phyloP scores from a whole-genome alignment of 176 grass and related monocot genomes.

The Saccharum spontaneum region DNA sequence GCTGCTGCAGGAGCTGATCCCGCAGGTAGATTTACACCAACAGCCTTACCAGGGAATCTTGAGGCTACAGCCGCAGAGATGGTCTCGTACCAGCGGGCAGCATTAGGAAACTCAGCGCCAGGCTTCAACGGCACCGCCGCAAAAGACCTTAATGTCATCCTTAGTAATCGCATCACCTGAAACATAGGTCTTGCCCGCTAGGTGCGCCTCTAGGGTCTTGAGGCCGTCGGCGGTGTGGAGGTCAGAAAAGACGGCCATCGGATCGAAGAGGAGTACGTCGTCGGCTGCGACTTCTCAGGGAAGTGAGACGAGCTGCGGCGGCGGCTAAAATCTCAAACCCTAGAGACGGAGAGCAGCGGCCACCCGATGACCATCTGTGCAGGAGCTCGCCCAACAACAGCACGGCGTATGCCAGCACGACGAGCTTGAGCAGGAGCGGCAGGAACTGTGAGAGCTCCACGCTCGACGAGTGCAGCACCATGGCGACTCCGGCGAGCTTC shows the following conservation, averaged over 20 bases:
- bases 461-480: slow-evolving; percentile 57
- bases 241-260: slow-evolving; percentile 83
- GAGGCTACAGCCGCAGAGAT: no score
- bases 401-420: slow-evolving; percentile 56
- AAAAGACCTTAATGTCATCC: no score
- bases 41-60: slow-evolving; percentile 74
- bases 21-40: slow-evolving; percentile 62
- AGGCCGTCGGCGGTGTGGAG: slow-evolving; percentile 71
- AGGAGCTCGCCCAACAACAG: slow-evolving; percentile 68
- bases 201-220: slow-evolving; percentile 67
- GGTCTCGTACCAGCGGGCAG: no score
- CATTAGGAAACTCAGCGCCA: no score
- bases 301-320: slow-evolving; percentile 16
- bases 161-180: slow-evolving; percentile 18
- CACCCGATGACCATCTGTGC: slow-evolving; percentile 43
- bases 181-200: slow-evolving; percentile 76
- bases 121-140: no score
- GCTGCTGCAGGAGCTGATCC: slow-evolving; percentile 34
- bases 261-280: neutral
- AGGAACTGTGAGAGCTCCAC: slow-evolving; percentile 66
- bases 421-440: slow-evolving; percentile 63
- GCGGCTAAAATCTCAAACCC: slow-evolving; percentile 58
- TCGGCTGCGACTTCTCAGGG: neutral
- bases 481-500: slow-evolving; percentile 57
- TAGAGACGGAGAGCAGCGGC: slow-evolving; percentile 17